Percentiles rank a stretch among this genome's conserved stretches.
Evolutionary conservation across 1,139 yeast genomes (phyloP).

Genomic region (Hansenula lynferdii): DNA sequence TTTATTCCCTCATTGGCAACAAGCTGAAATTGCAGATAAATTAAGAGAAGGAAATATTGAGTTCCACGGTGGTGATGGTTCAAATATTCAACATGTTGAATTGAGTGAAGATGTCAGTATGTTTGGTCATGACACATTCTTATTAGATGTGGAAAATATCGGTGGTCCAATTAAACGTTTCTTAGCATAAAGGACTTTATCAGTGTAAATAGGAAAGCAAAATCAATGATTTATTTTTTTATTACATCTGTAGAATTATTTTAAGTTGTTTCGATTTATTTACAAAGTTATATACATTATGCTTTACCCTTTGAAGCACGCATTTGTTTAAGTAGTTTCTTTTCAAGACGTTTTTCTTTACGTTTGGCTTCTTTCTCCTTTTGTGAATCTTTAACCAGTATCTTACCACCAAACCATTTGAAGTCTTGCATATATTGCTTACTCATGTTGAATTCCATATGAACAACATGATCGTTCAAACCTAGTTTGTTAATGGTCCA

Average conservation of each 20-base stretch:
- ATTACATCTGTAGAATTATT: no score
- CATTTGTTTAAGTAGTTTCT: constrained; percentile 25
- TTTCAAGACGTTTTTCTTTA: constrained; percentile 37
- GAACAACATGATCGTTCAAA: constrained; percentile 72
- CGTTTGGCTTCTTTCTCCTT: constrained; percentile 36
- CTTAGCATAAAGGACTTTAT: constrained; percentile 35
- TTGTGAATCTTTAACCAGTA: constrained; percentile 40
- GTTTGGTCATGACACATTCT: constrained; percentile 89
- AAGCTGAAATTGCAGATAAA: constrained; percentile 68
- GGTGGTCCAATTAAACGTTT: constrained; percentile 73
- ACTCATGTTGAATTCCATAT: constrained; percentile 79
- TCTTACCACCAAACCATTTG: constrained; percentile 51
- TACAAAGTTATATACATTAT: constrained; percentile 11
- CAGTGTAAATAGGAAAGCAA: no score
- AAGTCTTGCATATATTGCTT: constrained; percentile 81
- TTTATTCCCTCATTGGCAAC: constrained; percentile 94
- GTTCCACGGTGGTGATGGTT: constrained; percentile 27
- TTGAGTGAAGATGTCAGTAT: constrained; percentile 70
- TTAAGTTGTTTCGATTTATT: no score
- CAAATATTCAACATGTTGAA: constrained; percentile 58
- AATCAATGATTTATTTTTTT: background rate
- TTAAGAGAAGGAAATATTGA: constrained; percentile 38
- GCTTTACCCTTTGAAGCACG: constrained; percentile 19
- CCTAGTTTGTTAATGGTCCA: constrained; percentile 87
- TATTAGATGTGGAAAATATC: constrained; percentile 71